Evolutionary conservation across 1,139 yeast genomes (phyloP).

Genomic region (Zygotorulaspora mrakii): DNA sequence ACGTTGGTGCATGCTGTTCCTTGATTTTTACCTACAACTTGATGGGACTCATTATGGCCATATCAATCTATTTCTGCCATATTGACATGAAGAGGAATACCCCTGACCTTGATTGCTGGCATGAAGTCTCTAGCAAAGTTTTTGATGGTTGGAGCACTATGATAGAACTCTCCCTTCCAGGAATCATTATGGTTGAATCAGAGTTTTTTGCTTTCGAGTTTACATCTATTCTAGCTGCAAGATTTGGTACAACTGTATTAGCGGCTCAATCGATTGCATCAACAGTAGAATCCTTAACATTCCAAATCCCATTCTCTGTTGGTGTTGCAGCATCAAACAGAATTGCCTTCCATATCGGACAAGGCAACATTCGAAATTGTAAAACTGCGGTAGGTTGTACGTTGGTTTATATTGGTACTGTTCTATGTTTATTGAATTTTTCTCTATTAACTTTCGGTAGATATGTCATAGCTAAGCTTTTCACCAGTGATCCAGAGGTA

Average conservation of each 20-base stretch:
- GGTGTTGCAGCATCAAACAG: constrained; percentile 43
- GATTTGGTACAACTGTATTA: constrained; percentile 41
- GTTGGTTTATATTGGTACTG: constrained; percentile 26
- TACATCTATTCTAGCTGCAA: constrained; percentile 41
- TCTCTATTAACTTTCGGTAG: constrained; percentile 32
- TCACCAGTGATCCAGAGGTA: constrained; percentile 39
- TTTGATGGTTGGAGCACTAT: constrained; percentile 39
- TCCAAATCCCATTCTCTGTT: constrained; percentile 43
- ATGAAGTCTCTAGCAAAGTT: constrained; percentile 33
- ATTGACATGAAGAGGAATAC: constrained; percentile 30
- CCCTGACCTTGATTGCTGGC: constrained; percentile 46
- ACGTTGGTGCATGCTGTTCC: constrained; percentile 44
- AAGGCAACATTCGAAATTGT: constrained; percentile 33
- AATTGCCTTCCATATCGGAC: constrained; percentile 42
- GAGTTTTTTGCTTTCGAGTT: constrained; percentile 45
- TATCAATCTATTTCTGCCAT: constrained; percentile 27
- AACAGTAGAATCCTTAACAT: constrained; percentile 40
- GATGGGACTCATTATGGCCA: constrained; percentile 37
- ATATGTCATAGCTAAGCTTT: constrained; percentile 31
- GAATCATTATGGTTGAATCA: constrained; percentile 44
- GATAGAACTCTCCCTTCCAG: constrained; percentile 41
- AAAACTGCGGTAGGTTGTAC: constrained; percentile 35
- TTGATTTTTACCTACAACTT: constrained; percentile 40
- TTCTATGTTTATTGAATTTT: constrained; percentile 37
- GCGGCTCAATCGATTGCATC: constrained; percentile 45